Evolutionary conservation across 495 filamentous ascomycete genomes (phyloP).

Genomic region (Penicillium manginii): DNA sequence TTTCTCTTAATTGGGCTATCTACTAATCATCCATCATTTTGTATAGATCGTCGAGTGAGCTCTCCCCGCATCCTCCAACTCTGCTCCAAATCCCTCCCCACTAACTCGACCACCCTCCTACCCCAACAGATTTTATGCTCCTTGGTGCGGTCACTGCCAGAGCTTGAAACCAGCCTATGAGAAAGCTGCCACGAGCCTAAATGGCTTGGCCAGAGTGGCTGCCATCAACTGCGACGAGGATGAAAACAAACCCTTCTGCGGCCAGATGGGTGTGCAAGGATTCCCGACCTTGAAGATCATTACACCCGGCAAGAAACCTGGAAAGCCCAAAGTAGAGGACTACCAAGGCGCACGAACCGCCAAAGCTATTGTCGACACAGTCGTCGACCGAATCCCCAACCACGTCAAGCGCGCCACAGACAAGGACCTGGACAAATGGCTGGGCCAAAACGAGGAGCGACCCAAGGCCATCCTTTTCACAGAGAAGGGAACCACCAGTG

Average conservation of each 20-base stretch:
- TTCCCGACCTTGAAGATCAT: conserved; percentile 98
- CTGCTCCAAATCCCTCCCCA: conserved; percentile 3
- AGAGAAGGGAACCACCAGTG: conserved; percentile 86
- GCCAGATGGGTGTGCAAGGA: conserved; percentile 86
- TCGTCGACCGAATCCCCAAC: conserved; percentile 87
- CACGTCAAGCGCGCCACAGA: conserved; percentile 82
- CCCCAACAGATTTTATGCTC: conserved; percentile 78
- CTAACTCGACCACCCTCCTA: conserved; percentile 23
- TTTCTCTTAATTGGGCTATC: too few relatives aligned
- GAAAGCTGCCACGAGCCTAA: conserved; percentile 85
- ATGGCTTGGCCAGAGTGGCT: conserved; percentile 89
- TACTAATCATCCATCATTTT: neutral
- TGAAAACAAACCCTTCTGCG: conserved; percentile 86
- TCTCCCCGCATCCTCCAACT: conserved; percentile 19
- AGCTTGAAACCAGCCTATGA: conserved; percentile 95
- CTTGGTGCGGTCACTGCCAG: conserved; percentile 96
- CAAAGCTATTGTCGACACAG: conserved; percentile 84
- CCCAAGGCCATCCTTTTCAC: conserved; percentile 93
- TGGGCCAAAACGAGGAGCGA: conserved; percentile 69
- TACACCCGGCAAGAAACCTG: conserved; percentile 77
- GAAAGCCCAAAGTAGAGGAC: conserved; percentile 87
- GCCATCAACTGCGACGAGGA: conserved; percentile 97
- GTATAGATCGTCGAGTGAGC: conserved; percentile 70
- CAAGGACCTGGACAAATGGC: conserved; percentile 76
- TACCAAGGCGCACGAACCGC: conserved; percentile 84